These are phyloP conservation scores for Arthroderma sp. DNA, from an alignment of 2,329 filamentous ascomycete genomes.

Conservation along the genomic window DNA sequence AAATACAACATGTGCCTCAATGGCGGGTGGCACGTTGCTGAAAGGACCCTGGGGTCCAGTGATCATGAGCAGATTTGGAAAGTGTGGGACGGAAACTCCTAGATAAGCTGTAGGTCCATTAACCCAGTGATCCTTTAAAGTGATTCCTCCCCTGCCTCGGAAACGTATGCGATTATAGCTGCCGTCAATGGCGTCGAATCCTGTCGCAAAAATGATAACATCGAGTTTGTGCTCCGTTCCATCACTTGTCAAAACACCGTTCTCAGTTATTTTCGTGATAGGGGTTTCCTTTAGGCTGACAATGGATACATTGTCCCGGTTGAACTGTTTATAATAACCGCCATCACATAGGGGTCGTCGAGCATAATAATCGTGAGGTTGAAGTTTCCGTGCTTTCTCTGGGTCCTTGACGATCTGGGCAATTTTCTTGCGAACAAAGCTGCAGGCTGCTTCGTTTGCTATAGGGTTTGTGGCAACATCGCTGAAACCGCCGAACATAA, in stretches of 20 bases:
- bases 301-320: conserved; percentile 44
- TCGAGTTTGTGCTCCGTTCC: conserved; percentile 38
- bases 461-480: conserved; percentile 5
- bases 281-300: conserved; percentile 47
- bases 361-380: conserved; percentile 46
- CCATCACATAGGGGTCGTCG: conserved; percentile 48
- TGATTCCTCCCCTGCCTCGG: too few relatives aligned
- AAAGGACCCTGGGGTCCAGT: too few relatives aligned
- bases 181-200: conserved; percentile 19
- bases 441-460: neutral
- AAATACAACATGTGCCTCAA: neutral
- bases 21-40: too few relatives aligned
- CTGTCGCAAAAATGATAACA: conserved; percentile 35
- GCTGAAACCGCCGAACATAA: conserved; percentile 1
- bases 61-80: too few relatives aligned
- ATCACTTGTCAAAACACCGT: conserved; percentile 36
- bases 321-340: conserved; percentile 42
- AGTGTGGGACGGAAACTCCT: too few relatives aligned
- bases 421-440: conserved; percentile 30
- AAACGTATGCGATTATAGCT: too few relatives aligned
- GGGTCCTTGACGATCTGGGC: conserved; percentile 39
- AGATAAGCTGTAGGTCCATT: too few relatives aligned
- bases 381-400: conserved; percentile 41
- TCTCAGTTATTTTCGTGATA: conserved; percentile 33
- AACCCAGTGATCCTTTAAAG: too few relatives aligned